These are phyloP conservation scores for Saturnispora halmiae DNA, from an alignment of 805 yeast genomes.

Conservation along the genomic window DNA sequence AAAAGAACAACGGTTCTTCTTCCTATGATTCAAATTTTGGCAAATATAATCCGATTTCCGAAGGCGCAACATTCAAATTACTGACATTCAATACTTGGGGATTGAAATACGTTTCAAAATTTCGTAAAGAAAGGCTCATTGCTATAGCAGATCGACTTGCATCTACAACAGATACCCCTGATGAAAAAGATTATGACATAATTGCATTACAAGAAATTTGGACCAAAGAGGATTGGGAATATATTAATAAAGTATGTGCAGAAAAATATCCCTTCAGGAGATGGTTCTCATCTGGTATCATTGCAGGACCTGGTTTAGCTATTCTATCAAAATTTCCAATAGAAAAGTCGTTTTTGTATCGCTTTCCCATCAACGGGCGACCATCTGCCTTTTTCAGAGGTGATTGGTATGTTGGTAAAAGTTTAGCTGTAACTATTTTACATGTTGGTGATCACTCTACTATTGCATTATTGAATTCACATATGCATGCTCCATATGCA, in stretches of 20 bases:
- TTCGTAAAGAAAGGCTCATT: slow-evolving; percentile 49
- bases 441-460: slow-evolving; percentile 40
- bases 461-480: slow-evolving; percentile 79
- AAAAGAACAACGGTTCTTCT: not conserved
- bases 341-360: slow-evolving; percentile 62
- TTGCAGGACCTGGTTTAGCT: slow-evolving; percentile 91
- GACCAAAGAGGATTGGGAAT: slow-evolving; percentile 78
- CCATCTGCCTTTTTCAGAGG: slow-evolving; percentile 92
- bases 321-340: slow-evolving; percentile 79
- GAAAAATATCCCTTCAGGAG: slow-evolving; percentile 53
- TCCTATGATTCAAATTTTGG: not conserved
- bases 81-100: slow-evolving; percentile 87
- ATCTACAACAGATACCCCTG: slow-evolving; percentile 10
- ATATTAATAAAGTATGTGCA: slow-evolving; percentile 39
- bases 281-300: slow-evolving; percentile 70
- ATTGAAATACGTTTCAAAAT: slow-evolving; percentile 70
- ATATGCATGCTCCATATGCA: slow-evolving; percentile 96
- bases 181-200: slow-evolving; percentile 54
- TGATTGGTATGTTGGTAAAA: slow-evolving; percentile 95
- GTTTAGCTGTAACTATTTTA: slow-evolving; percentile 66
- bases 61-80: slow-evolving; percentile 32
- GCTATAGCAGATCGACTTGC: slow-evolving; percentile 69
- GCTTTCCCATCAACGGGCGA: slow-evolving; percentile 89
- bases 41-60: not conserved
- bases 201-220: slow-evolving; percentile 94